Percentiles rank a stretch among this genome's conserved stretches.
phyloP scores from a whole-genome alignment of 768 basidiomycete genomes.

The Leucosporidium scottii region DNA sequence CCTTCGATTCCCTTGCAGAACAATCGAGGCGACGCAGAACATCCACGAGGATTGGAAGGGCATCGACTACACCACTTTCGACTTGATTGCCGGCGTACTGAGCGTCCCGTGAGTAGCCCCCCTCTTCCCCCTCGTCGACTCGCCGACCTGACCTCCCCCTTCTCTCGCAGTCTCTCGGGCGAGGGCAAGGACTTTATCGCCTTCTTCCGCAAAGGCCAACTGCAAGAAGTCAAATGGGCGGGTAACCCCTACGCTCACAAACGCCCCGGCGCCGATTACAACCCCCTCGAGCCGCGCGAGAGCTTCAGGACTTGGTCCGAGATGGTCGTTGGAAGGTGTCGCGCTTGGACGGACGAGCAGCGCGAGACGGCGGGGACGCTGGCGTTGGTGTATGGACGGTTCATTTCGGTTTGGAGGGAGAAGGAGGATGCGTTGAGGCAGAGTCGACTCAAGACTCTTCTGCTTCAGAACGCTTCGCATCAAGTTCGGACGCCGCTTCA shows the following conservation, averaged over 20 bases:
- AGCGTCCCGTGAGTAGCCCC: slow-evolving; percentile 52
- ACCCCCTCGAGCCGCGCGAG: slow-evolving; percentile 60
- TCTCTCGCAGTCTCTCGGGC: slow-evolving; percentile 47
- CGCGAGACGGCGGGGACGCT: slow-evolving; percentile 63
- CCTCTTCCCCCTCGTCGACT: no score
- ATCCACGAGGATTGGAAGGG: slow-evolving; percentile 66
- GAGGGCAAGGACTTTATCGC: slow-evolving; percentile 73
- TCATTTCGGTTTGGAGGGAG: slow-evolving; percentile 79
- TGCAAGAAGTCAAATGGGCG: slow-evolving; percentile 46
- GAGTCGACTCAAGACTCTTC: slow-evolving; percentile 63
- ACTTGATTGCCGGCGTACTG: slow-evolving; percentile 64
- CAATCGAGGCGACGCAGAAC: slow-evolving; percentile 46
- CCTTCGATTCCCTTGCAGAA: no score
- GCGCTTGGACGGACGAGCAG: slow-evolving; percentile 61
- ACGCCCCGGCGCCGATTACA: slow-evolving; percentile 31
- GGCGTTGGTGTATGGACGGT: slow-evolving; percentile 59
- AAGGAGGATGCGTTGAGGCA: slow-evolving; percentile 66
- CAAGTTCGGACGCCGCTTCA: slow-evolving; percentile 68
- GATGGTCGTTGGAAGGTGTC: slow-evolving; percentile 58
- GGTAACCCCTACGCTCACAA: slow-evolving; percentile 57
- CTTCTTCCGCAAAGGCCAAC: slow-evolving; percentile 66
- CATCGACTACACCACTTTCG: slow-evolving; percentile 54
- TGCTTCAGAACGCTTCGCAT: slow-evolving; percentile 65
- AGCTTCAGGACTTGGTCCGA: slow-evolving; percentile 77
- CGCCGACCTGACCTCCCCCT: no score